Conservation (phyloP, 768 basidiomycete genomes). For the Podaxis sp. region DNA sequence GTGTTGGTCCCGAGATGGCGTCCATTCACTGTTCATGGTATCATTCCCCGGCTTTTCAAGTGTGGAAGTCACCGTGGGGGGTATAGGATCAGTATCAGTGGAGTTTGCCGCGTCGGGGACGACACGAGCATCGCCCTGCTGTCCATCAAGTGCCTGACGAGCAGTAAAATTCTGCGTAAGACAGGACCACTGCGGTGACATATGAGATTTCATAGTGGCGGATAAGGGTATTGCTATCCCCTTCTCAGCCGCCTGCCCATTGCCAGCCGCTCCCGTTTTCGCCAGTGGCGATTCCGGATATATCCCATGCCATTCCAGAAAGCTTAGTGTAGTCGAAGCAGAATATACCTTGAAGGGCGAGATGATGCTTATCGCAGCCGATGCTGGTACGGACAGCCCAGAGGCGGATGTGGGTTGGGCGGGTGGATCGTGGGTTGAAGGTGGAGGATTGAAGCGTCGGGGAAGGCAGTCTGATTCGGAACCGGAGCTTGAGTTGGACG, state of each 20-base stretch:
- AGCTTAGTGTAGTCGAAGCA: slow-evolving; percentile 34
- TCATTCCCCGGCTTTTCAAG: neutral
- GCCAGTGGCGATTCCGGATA: slow-evolving; percentile 30
- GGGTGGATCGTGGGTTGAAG: neutral
- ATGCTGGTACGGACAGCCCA: slow-evolving; percentile 12
- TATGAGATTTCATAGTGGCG: neutral
- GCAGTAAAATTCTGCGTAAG: neutral
- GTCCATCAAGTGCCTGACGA: neutral
- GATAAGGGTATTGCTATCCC: neutral
- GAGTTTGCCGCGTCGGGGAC: neutral
- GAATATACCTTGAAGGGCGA: slow-evolving; percentile 30
- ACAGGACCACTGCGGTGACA: neutral
- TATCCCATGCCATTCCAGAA: slow-evolving; percentile 37
- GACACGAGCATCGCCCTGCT: neutral
- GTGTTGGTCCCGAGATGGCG: neutral
- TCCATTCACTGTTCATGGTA: neutral
- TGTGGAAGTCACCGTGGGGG: neutral
- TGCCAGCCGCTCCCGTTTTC: neutral
- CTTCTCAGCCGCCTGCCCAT: neutral
- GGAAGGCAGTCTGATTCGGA: neutral
- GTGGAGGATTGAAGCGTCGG: slow-evolving; percentile 6
- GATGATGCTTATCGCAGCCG: slow-evolving; percentile 10
- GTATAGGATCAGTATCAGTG: neutral
- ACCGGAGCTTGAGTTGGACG: neutral
- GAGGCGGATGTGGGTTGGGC: slow-evolving; percentile 12